These are phyloP conservation scores for Copromyces sp. DNA, from an alignment of 495 filamentous ascomycete genomes.

Conservation along the genomic window DNA sequence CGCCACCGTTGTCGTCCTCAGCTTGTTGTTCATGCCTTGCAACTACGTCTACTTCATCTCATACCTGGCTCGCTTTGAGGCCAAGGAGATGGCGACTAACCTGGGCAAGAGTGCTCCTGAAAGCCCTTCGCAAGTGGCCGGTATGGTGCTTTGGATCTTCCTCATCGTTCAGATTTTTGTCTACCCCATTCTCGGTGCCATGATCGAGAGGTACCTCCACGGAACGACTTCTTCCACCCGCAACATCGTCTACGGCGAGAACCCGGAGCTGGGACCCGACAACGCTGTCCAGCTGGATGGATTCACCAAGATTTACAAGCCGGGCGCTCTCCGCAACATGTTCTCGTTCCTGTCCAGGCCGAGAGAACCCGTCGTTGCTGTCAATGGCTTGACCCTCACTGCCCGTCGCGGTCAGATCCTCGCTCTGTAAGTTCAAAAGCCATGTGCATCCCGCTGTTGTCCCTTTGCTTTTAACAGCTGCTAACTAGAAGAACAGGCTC, in stretches of 20 bases:
- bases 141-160: conserved; percentile 58
- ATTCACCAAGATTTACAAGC: conserved; percentile 67
- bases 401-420: conserved; percentile 68
- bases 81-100: conserved; percentile 41
- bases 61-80: conserved; percentile 57
- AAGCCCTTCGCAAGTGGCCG: conserved; percentile 52
- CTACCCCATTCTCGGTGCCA: conserved; percentile 59
- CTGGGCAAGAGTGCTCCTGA: conserved; percentile 46
- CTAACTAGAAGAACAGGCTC: conserved; percentile 22
- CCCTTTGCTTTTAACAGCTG: too few relatives aligned
- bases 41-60: conserved; percentile 67
- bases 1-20: conserved; percentile 49
- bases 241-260: conserved; percentile 34
- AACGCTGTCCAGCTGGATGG: conserved; percentile 52
- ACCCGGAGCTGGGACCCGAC: conserved; percentile 24
- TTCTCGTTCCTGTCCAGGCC: conserved; percentile 45
- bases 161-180: conserved; percentile 60
- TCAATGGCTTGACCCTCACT: conserved; percentile 54
- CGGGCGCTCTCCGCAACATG: conserved; percentile 48
- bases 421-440: conserved; percentile 35
- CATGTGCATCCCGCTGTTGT: too few relatives aligned
- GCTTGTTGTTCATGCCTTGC: conserved; percentile 65
- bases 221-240: conserved; percentile 58
- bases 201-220: conserved; percentile 64
- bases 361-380: conserved; percentile 58